Base-by-base conservation (phyloP, 495 filamentous ascomycete species). In the Penicillium turbatum region DNA sequence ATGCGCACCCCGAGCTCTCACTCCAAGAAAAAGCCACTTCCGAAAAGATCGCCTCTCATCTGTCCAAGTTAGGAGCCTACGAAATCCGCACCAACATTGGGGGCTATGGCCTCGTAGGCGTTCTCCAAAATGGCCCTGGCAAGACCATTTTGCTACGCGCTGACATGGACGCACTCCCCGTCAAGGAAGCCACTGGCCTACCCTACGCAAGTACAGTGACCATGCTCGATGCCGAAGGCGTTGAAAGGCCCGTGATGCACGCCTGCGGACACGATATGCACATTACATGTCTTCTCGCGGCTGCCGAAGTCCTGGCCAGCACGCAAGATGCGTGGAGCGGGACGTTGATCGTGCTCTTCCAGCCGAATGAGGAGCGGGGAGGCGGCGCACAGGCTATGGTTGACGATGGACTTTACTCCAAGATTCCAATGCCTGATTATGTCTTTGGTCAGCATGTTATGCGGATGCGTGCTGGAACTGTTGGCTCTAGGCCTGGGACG, bases 241-340 rank as follows among this genome's bases (percentile, higher is more conserved):
- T 63, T 10, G 68, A 72, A 32, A 77, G 77, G 40, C 76, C 77
- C 0, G 76, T 79, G 4, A 81, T 81, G 79, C 79, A 80, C 53
- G 79, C 79, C 12, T 80, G 79, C 46, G 79, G 78, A 2, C 79
- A 82, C 59, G 79, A 82, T 38, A 79, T 82, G 72, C 79, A 82
- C 32, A 70, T 82, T 3, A 80, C 79, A 0, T 78, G 72, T 56
- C 70, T 82, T 0, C 68, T 82, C 3, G 79, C 76, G 0, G 73
- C 77, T 0, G 71, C 78, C 0, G 77, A 82, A 42, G 56, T 55
- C 0, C 64, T 81, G 0, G 63, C 54, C 7, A 54, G 51, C 3
- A 58, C 55, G 5, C 65, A 48, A 36, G 34, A 69, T 21, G 24
- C 55, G 2, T 82, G 79, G 79, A 62, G 51, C 31, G 79, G 79